phyloP scores from a whole-genome alignment of 2,329 filamentous ascomycete genomes.

The Calonectria henricotiae region DNA sequence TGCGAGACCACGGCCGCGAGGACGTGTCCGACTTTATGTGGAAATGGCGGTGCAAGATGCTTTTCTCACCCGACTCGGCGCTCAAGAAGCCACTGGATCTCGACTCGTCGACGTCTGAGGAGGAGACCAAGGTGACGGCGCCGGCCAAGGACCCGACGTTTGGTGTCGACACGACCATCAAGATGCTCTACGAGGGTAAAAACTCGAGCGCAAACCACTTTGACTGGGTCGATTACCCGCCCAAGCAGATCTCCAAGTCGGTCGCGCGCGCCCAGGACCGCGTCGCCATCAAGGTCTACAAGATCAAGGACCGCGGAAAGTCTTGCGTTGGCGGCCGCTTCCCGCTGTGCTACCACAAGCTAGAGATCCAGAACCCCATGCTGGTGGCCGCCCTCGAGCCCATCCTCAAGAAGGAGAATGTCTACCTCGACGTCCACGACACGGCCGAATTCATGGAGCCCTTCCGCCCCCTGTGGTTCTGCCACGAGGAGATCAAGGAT shows the following conservation, averaged over 20 bases:
- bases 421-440: conserved; percentile 59
- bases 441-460: conserved; percentile 59
- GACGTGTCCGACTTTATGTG: conserved; percentile 53
- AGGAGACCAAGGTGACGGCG: conserved; percentile 31
- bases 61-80: conserved; percentile 45
- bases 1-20: conserved; percentile 43
- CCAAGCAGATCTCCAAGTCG: conserved; percentile 61
- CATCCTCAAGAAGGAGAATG: conserved; percentile 62
- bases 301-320: conserved; percentile 63
- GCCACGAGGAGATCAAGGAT: conserved; percentile 61
- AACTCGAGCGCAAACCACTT: conserved; percentile 47
- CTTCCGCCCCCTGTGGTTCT: conserved; percentile 64
- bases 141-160: conserved; percentile 51
- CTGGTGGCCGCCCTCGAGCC: conserved; percentile 63
- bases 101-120: conserved; percentile 39
- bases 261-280: conserved; percentile 58
- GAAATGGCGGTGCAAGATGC: conserved; percentile 56
- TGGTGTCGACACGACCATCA: conserved; percentile 55
- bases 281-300: conserved; percentile 65
- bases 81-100: conserved; percentile 43
- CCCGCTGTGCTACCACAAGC: conserved; percentile 60
- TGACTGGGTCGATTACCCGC: conserved; percentile 62
- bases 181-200: conserved; percentile 61
- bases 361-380: conserved; percentile 63
- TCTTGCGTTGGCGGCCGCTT: conserved; percentile 59